Base-by-base conservation (phyloP, 2,329 filamentous ascomycete species). In the Aspergillus pseudoterreus region DNA sequence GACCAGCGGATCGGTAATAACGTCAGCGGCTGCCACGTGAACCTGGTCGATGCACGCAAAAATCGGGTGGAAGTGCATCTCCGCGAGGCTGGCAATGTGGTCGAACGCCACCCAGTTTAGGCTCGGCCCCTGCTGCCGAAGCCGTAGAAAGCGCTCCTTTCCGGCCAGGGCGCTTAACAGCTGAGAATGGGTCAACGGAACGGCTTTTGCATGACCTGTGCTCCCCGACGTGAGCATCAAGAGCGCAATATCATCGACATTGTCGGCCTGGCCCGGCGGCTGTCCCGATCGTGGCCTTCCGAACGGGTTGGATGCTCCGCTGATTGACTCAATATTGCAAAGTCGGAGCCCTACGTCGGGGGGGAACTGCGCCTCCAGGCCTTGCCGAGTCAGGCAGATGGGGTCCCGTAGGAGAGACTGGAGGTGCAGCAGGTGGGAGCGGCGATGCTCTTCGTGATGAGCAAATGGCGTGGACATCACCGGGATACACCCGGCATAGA, bases 221-320 rank as follows among this genome's bases (percentile, higher is more conserved):
- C 73, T 78, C 4, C 79, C 79, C 1, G 79, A 82, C 1, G 79
- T 82, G 3, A 82, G 64, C 75, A 81, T 78, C 2, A 80, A 62
- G 1, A 70, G 58, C 1, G 73, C 73, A 1, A 63, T 65, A 57
- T 56, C 54, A 12, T 44, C 33, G 15, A 11, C 35, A 17, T n/a
- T 38, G 19, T 6, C 11, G 17, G 2, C 39, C 11, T 14, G 2
- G 24, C 36, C 17, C 6, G 14, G 1, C 14, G n/a, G 3, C 6
- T 8, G 15, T 14, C 19, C n/a, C 19, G 10, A 11, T 10, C 4
- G 12, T 12, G 6, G 14, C 1, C 12, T 22, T 15, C 30, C 5
- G 39, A 22, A 6, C 4, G 15, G 30, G 6, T n/a, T 6, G 2
- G 12, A 4, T 35, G 4, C 3, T 19, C 12, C 3, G 10, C 11